Conservation (phyloP, 495 filamentous ascomycete genomes). For the Daldinia vernicosa region DNA sequence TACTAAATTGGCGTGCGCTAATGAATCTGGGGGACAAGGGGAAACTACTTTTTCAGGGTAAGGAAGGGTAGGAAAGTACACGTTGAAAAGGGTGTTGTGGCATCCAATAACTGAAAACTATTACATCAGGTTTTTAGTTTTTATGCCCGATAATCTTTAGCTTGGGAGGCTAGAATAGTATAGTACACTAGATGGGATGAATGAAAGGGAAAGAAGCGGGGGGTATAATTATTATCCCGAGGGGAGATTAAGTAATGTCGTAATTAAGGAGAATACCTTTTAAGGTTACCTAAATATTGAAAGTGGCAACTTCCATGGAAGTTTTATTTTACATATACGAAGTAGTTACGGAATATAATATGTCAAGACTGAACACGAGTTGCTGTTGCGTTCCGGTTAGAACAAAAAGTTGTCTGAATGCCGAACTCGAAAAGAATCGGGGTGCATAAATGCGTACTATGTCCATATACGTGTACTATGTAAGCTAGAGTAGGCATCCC, state of each 20-base stretch:
- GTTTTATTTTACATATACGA: too few relatives aligned
- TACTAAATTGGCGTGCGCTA: constrained; percentile 40
- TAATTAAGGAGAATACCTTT: not conserved
- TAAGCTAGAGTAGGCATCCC: not conserved
- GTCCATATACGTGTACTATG: too few relatives aligned
- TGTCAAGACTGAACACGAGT: not conserved
- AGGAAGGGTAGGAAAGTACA: constrained; percentile 3
- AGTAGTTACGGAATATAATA: too few relatives aligned
- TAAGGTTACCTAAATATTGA: not conserved
- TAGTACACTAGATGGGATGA: not conserved
- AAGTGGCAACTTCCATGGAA: not conserved
- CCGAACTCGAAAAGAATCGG: constrained; percentile 4
- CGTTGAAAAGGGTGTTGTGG: not conserved
- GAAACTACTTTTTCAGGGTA: constrained; percentile 11
- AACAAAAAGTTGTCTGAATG: not conserved
- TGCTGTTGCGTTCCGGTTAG: not conserved
- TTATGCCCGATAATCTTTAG: not conserved
- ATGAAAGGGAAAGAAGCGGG: not conserved
- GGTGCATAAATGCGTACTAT: not conserved
- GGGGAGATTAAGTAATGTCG: not conserved
- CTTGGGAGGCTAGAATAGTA: not conserved
- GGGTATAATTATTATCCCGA: not conserved
- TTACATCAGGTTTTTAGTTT: constrained; percentile 4
- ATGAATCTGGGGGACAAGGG: constrained; percentile 42
- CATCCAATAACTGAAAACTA: constrained; percentile 3